Evolutionary conservation across 805 yeast species (phyloP), one percentile per base, ranked within the genome.

Genomic region (Teunomyces funiuensis): DNA sequence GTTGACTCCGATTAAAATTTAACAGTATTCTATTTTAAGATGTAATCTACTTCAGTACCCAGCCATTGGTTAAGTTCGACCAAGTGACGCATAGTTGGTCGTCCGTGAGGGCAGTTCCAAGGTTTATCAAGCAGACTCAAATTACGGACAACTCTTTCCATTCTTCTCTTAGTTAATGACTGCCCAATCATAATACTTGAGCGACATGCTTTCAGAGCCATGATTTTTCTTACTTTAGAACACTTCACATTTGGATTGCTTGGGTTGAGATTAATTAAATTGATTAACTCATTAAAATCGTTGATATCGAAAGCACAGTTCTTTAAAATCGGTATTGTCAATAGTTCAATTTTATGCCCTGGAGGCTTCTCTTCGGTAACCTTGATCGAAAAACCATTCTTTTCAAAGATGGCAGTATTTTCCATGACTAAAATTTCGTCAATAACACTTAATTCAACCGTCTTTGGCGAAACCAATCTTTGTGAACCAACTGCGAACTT

Each of bases 101-200:
- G 70, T 0, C 99, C 99, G 63, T 93, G 99, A 0, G 99, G 99
- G 55, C 89, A 82, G 52, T 83, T 85, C 99, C 99, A 93, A 0
- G 99, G 99, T 57, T 88, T 87, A 46, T 88, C 90, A 28, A 93
- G 69, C 0, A 60, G 66, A 9, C 91, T 79, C 39, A 93, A 66
- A 54, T 88, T 76, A 22, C 66, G 58, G 5, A 93, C 90, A 2
- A 93, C 80, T 28, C 55, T 66, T 2, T 61, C 57, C 99, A 93
- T 93, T 6, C 79, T 75, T 6, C 60, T 68, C 22, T 41, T 49
- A 6, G 70, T 73, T 33, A 93, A 69, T 3, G 83, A 77, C 49
- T 76, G 82, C 0, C 99, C 99, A 36, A 93, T 82, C 99, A 93
- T 93, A 19, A 91, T 87, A 50, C 96, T 88, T 39, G 82, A 80